These are phyloP conservation scores for Carex arenaria DNA, from an alignment of 202 grass and related monocot species.

Conservation along the genomic window DNA sequence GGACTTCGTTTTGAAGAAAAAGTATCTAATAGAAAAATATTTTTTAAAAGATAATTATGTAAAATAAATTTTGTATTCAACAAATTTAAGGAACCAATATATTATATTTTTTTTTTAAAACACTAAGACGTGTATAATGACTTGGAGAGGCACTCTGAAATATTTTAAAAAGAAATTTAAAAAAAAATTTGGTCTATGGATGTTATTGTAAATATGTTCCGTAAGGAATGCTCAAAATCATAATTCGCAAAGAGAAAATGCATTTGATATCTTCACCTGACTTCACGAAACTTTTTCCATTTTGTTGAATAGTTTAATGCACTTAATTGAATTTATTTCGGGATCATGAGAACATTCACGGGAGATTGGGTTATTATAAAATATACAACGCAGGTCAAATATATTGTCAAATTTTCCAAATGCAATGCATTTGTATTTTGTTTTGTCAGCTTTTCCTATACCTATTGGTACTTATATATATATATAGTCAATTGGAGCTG, in stretches of 20 bases:
- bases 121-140: not conserved
- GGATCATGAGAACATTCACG: not conserved
- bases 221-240: not conserved
- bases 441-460: not conserved
- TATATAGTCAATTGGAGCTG: not conserved
- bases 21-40: too few species aligned
- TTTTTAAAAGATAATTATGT: too few species aligned
- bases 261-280: not conserved
- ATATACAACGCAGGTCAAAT: not conserved
- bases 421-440: not conserved
- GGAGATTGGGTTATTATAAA: not conserved
- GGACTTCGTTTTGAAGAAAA: too few species aligned
- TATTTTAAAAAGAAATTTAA: not conserved
- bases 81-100: too few species aligned
- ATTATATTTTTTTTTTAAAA: too few species aligned
- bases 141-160: not conserved
- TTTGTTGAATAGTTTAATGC: not conserved
- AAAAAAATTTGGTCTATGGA: not conserved
- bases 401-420: slow-evolving; percentile 8
- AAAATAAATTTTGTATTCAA: not conserved
- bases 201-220: not conserved
- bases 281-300: not conserved
- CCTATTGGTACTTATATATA: not conserved
- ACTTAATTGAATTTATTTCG: not conserved
- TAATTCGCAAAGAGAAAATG: not conserved